Conservation (phyloP, 352 stramenopile species). For the Pythium plurisporium region DNA sequence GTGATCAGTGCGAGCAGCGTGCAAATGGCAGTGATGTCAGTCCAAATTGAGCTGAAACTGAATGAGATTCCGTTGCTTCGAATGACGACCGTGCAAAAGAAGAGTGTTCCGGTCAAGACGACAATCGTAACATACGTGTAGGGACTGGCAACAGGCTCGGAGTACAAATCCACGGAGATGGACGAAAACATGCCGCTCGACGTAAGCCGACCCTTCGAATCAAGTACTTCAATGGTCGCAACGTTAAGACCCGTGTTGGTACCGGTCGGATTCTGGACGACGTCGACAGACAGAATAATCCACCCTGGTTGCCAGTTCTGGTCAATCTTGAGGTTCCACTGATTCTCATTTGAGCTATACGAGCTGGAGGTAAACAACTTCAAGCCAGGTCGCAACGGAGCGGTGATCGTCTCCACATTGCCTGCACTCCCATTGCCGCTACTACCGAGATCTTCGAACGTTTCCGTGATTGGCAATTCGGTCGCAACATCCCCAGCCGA, state of each 20-base stretch:
- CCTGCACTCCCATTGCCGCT: background rate
- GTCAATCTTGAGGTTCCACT: constrained; percentile 52
- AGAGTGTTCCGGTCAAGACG: constrained; percentile 70
- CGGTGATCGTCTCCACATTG: background rate
- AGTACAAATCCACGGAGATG: constrained; percentile 68
- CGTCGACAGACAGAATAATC: constrained; percentile 59
- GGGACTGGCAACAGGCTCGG: constrained; percentile 57
- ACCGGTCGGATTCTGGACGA: constrained; percentile 70
- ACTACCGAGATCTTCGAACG: background rate
- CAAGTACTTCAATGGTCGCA: constrained; percentile 46
- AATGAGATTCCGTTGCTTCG: constrained; percentile 79
- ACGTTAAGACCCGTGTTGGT: constrained; percentile 69
- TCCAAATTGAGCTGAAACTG: constrained; percentile 83
- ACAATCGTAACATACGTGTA: constrained; percentile 90
- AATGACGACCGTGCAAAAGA: constrained; percentile 82
- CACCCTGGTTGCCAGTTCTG: constrained; percentile 60
- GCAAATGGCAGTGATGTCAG: constrained; percentile 81
- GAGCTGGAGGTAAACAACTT: constrained; percentile 7
- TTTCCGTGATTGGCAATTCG: background rate
- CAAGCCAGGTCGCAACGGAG: background rate
- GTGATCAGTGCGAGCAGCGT: constrained; percentile 69
- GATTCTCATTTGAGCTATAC: constrained; percentile 34
- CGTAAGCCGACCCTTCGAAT: constrained; percentile 48
- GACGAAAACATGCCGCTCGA: constrained; percentile 58
- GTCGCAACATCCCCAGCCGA: background rate